A percentile compares a stretch with the other conserved stretches of the same genome.
Evolutionary conservation across 495 filamentous ascomycete species (phyloP).

Genomic region (Penicillium bialowiezense): DNA sequence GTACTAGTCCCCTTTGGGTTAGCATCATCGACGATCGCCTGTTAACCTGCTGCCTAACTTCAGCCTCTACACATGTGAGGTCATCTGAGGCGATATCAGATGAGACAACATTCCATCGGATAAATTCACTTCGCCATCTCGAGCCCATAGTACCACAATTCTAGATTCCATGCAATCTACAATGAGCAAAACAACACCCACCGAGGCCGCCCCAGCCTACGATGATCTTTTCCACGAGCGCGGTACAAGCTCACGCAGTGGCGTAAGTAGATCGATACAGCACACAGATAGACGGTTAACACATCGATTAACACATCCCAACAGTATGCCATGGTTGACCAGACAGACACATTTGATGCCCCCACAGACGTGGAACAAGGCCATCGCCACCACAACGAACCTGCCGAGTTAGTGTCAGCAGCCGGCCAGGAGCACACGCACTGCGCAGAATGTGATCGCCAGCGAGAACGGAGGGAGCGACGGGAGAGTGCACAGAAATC

Average conservation of each 20-base stretch:
- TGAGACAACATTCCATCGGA: too few species aligned
- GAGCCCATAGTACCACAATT: too few species aligned
- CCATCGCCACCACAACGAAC: neutral
- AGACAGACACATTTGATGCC: neutral
- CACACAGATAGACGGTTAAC: too few species aligned
- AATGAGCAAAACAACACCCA: conserved; percentile 6
- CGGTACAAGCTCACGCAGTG: neutral
- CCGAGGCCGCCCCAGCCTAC: conserved; percentile 14
- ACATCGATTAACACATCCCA: neutral
- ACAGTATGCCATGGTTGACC: conserved; percentile 3
- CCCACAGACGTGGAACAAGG: conserved; percentile 1
- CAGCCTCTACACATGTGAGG: too few species aligned
- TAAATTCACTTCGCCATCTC: too few species aligned
- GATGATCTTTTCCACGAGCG: conserved; percentile 10
- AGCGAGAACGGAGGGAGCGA: conserved; percentile 10
- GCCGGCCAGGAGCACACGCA: conserved; percentile 4
- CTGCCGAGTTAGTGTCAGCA: neutral
- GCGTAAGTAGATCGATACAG: neutral
- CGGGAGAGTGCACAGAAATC: neutral
- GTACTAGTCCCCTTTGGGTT: too few species aligned
- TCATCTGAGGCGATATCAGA: too few species aligned
- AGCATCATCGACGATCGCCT: too few species aligned
- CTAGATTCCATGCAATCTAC: too few species aligned
- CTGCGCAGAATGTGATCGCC: conserved; percentile 14
- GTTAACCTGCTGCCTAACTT: too few species aligned